Conservation (phyloP, 129 eudicot species). For the Chrysanthemum lavandulifolium region DNA sequence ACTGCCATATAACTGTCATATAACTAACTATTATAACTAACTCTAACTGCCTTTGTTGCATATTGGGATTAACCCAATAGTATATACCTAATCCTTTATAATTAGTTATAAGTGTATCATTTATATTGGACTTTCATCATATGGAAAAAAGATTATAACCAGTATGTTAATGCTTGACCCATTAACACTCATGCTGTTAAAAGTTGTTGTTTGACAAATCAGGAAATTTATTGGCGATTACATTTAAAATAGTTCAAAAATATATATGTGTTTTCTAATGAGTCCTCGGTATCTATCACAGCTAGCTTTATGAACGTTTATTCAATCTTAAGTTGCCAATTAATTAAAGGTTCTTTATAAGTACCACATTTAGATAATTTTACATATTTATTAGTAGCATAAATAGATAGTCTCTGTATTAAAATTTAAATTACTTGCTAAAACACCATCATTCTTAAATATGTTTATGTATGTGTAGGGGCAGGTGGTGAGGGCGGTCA, state of each 20-base stretch:
- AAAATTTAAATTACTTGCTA: not conserved
- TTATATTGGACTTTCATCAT: not conserved
- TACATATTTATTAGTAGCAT: too few relatives aligned
- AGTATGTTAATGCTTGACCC: not conserved
- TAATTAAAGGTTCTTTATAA: too few relatives aligned
- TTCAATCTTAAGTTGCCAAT: too few relatives aligned
- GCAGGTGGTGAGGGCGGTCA: slow-evolving; percentile 9
- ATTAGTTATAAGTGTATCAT: not conserved
- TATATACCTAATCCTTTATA: not conserved
- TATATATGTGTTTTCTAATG: too few relatives aligned
- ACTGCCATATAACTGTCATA: too few relatives aligned
- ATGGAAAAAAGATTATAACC: slow-evolving; percentile 5
- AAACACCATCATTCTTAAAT: not conserved
- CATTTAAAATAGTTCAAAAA: not conserved
- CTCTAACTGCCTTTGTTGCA: too few relatives aligned
- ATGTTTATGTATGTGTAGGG: not conserved
- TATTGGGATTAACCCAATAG: not conserved
- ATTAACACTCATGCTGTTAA: not conserved
- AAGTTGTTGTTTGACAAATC: not conserved
- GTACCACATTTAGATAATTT: too few relatives aligned
- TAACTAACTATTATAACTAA: too few relatives aligned
- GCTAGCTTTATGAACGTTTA: too few relatives aligned
- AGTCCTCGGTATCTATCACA: too few relatives aligned
- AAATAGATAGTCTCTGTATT: not conserved
- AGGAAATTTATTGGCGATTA: not conserved